Evolutionary conservation across 768 basidiomycete species (phyloP).

Genomic region (Pleurotus pulmonarius): DNA sequence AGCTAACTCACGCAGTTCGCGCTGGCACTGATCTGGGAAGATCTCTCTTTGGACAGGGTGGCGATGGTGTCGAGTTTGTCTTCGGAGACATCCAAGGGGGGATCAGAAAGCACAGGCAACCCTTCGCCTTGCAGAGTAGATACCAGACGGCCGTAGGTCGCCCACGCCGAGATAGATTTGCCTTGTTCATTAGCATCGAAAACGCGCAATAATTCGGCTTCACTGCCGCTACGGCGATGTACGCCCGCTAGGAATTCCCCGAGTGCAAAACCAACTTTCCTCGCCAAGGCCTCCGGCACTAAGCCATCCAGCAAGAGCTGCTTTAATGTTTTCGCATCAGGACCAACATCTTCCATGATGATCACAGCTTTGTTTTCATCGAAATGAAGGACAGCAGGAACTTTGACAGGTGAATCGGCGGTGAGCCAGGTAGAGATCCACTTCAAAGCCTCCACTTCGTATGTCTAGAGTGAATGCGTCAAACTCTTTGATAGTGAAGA

Average conservation of each 20-base stretch:
- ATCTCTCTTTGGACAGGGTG: constrained; percentile 25
- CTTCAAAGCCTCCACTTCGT: constrained; percentile 28
- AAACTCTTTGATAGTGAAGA: no score
- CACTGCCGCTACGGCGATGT: constrained; percentile 43
- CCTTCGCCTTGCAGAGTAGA: constrained; percentile 25
- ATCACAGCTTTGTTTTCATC: constrained; percentile 37
- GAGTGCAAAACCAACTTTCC: constrained; percentile 46
- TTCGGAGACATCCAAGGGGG: constrained; percentile 30
- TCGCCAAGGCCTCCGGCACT: constrained; percentile 25
- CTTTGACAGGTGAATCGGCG: constrained; percentile 22
- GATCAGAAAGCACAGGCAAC: constrained; percentile 30
- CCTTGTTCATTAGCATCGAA: constrained; percentile 35
- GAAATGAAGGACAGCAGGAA: constrained; percentile 35
- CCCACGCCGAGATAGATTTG: constrained; percentile 30
- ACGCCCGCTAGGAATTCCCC: constrained; percentile 53
- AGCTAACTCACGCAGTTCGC: constrained; percentile 24
- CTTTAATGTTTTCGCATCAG: constrained; percentile 31
- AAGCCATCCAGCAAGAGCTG: constrained; percentile 31
- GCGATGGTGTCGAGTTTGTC: constrained; percentile 28
- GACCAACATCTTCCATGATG: constrained; percentile 49
- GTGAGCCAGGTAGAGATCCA: constrained; percentile 2
- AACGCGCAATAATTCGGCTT: constrained; percentile 22
- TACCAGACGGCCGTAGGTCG: constrained; percentile 42
- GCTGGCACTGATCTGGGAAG: constrained; percentile 24
- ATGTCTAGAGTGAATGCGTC: constrained; percentile 21